Conservation (phyloP, 345 rosid species). For the Clarkia xantiana region DNA sequence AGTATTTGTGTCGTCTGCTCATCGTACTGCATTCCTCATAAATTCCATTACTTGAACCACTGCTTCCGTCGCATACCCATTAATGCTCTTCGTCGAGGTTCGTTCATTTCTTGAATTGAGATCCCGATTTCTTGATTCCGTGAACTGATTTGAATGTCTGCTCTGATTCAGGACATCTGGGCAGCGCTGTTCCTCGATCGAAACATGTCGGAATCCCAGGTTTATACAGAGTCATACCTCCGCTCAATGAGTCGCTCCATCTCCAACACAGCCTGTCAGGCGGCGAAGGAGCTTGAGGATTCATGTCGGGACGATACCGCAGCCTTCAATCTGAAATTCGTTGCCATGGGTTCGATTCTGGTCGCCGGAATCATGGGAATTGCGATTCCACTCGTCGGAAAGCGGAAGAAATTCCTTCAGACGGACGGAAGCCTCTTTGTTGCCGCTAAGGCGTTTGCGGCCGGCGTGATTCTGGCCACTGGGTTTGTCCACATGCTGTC, state of each 20-base stretch:
- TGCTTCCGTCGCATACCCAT: background rate
- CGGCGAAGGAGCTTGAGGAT: conserved; percentile 26
- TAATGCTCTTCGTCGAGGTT: conserved; percentile 6
- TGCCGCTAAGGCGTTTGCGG: conserved; percentile 80
- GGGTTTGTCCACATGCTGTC: conserved; percentile 94
- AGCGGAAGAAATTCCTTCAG: conserved; percentile 41
- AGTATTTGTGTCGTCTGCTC: background rate
- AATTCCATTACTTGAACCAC: background rate
- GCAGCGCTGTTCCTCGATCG: conserved; percentile 4
- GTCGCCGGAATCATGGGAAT: conserved; percentile 50
- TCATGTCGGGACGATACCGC: conserved; percentile 47
- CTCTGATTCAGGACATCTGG: conserved; percentile 2
- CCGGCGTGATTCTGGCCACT: conserved; percentile 88
- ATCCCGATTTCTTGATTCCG: background rate
- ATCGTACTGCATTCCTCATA: background rate
- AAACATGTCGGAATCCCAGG: background rate
- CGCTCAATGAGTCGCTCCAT: conserved; percentile 19
- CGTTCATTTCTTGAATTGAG: background rate
- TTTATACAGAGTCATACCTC: conserved; percentile 21
- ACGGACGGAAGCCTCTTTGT: conserved; percentile 54
- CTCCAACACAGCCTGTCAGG: conserved; percentile 21
- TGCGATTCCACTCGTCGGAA: conserved; percentile 63
- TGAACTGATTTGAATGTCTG: background rate
- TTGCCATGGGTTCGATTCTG: conserved; percentile 64
- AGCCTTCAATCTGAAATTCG: conserved; percentile 45